Conservation (phyloP, 1,139 yeast species). For the Candida anutae region DNA sequence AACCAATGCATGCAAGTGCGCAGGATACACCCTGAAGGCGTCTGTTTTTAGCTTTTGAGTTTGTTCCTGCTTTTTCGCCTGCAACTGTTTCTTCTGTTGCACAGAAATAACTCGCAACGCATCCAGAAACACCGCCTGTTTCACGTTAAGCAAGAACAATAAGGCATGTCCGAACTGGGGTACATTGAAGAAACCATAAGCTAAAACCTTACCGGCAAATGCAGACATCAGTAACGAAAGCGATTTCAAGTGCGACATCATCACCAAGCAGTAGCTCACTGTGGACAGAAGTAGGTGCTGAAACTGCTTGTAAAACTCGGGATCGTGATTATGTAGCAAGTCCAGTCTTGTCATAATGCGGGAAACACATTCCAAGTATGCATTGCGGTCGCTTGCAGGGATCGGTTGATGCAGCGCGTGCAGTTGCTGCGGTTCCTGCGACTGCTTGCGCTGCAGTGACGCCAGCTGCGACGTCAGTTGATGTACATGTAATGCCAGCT, state of each 20-base stretch:
- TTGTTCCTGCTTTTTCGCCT: slow-evolving; percentile 2
- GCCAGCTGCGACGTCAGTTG: slow-evolving; percentile 1
- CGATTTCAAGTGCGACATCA: slow-evolving; percentile 44
- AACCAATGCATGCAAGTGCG: slow-evolving; percentile 29
- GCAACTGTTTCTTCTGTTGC: neutral
- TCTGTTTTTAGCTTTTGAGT: slow-evolving; percentile 8
- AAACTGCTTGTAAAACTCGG: slow-evolving; percentile 18
- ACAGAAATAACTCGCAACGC: slow-evolving; percentile 6
- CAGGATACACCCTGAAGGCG: too few species aligned
- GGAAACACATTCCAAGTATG: slow-evolving; percentile 68
- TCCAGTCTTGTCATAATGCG: slow-evolving; percentile 57
- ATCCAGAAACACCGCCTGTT: slow-evolving; percentile 25
- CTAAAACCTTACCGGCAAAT: slow-evolving; percentile 74
- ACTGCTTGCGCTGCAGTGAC: too few species aligned
- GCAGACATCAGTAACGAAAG: slow-evolving; percentile 58
- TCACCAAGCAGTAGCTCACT: slow-evolving; percentile 45
- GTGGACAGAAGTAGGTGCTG: slow-evolving; percentile 41
- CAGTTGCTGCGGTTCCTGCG: neutral
- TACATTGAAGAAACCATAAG: slow-evolving; percentile 53
- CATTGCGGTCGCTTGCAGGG: slow-evolving; percentile 48
- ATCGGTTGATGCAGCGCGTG: slow-evolving; percentile 6
- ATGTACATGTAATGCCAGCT: neutral
- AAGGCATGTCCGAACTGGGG: slow-evolving; percentile 59
- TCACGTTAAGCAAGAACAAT: slow-evolving; percentile 54
- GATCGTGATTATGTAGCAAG: slow-evolving; percentile 37